A percentile compares a stretch with the other conserved stretches of the same genome.
phyloP scores from a whole-genome alignment of 768 basidiomycete species.

The Lentinula detonsa region DNA sequence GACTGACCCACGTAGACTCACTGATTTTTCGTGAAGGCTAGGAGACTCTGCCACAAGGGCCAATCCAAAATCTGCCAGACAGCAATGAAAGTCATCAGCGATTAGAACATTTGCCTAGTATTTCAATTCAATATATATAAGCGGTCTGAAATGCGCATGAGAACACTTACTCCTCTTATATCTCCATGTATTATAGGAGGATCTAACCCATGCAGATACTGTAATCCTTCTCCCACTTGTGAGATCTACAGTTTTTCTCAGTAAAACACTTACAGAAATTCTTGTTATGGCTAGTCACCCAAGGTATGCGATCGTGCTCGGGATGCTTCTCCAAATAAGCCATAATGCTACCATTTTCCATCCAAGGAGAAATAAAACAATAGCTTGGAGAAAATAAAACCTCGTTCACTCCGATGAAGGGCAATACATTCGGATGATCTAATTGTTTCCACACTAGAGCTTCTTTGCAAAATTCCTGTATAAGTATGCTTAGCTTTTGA shows the following conservation, averaged over 20 bases:
- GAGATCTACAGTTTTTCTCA: neutral
- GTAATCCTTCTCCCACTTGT: conserved; percentile 1
- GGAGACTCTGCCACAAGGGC: neutral
- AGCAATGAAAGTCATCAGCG: neutral
- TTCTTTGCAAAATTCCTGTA: conserved; percentile 17
- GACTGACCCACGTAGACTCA: neutral
- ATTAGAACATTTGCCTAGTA: conserved; percentile 2
- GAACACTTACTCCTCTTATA: neutral
- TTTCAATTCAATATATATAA: neutral
- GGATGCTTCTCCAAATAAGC: conserved; percentile 13
- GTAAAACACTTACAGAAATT: neutral
- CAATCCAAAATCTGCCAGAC: conserved; percentile 4
- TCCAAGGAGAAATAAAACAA: conserved; percentile 20
- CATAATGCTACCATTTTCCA: conserved; percentile 19
- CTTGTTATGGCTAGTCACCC: neutral
- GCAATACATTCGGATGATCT: conserved; percentile 13
- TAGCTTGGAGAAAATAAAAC: conserved; percentile 12
- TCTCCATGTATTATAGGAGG: conserved; percentile 6
- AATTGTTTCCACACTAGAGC: conserved; percentile 17
- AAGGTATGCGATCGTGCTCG: neutral
- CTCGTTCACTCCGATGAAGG: conserved; percentile 15
- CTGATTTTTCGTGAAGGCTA: neutral
- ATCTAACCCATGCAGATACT: conserved; percentile 4
- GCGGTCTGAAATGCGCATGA: neutral
- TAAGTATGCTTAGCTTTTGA: neutral